Evolutionary conservation across 2,329 filamentous ascomycete species (phyloP), one percentile per base, ranked within the genome.

Genomic region (Penicillium capsulatum): DNA sequence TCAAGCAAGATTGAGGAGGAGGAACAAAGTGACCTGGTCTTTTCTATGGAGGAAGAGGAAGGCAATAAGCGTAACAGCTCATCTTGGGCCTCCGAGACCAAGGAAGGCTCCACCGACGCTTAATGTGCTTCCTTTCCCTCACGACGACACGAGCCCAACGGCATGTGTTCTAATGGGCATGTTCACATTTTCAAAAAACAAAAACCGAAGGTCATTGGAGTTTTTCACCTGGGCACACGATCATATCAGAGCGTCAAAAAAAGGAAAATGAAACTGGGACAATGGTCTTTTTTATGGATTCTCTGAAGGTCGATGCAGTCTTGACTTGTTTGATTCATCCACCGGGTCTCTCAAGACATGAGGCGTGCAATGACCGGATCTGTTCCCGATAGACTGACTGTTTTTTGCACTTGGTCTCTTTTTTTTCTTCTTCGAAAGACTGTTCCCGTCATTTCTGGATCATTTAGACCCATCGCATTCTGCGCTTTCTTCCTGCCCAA

Each of bases 21-120:
- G 31, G 52, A 73, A 45, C 66, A 67, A 32, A 64, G 68, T 32
- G 68, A 70, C 32, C 51, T 71, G 16, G 68, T 73, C 37, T 73
- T 74, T 48, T 69, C 68, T 3, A 72, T 73, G 69, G 71, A 74
- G 47, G 71, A 73, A 44, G 70, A 73, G 50, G 70, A 73, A 44
- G 68, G 60, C 39, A 69, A 64, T 42, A 69, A 68, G 45, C 63
- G 66, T 31, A 66, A 49, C 40, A 65, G 60, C 38, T 48, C 53
- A 4, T 58, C 55, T 4, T 69, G 64, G 63, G 52, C 49, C 39
- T 47, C 54, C 8, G 56, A 58, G 36, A 54, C 42, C 35, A 66
- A 66, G 41, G 47, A 57, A n/a, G 52, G 47, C 29, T 47, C 61
- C 8, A 54, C 51, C 28, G 57, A 59, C 14, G 55, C 58, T 31